phyloP scores from a whole-genome alignment of 176 grass and related monocot genomes.

The Juncus effusus region DNA sequence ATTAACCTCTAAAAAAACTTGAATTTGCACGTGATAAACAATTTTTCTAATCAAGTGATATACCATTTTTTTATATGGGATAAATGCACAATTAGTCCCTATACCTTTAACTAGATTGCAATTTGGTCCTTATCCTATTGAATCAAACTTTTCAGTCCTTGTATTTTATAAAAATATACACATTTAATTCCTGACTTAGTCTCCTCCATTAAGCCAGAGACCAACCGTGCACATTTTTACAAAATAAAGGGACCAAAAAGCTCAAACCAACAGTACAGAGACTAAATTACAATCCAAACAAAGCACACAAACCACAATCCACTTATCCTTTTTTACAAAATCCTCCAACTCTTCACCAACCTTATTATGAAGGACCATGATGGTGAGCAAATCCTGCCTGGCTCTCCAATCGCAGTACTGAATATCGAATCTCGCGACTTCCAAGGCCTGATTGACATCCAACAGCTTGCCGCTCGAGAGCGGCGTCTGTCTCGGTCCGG shows the following conservation, averaged over 20 bases:
- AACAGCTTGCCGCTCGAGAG: slow-evolving; percentile 57
- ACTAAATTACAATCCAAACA: too few relatives aligned
- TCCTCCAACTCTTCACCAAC: slow-evolving; percentile 13
- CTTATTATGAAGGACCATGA: slow-evolving; percentile 94
- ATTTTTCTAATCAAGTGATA: neutral
- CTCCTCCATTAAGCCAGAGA: neutral
- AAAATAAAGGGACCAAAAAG: too few relatives aligned
- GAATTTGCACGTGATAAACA: neutral
- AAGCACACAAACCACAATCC: neutral
- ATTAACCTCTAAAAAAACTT: neutral
- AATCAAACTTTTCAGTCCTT: too few relatives aligned
- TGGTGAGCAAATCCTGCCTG: slow-evolving; percentile 76
- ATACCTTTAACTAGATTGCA: too few relatives aligned
- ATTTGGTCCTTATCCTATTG: too few relatives aligned
- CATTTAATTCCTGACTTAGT: neutral
- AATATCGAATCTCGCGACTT: slow-evolving; percentile 90
- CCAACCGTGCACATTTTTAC: neutral
- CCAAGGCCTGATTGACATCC: slow-evolving; percentile 85
- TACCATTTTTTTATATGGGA: too few relatives aligned
- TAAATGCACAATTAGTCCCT: too few relatives aligned
- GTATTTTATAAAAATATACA: neutral
- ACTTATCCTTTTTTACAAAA: neutral
- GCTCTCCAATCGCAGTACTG: slow-evolving; percentile 96
- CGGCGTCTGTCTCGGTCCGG: slow-evolving; percentile 52
- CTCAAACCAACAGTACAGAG: too few relatives aligned